Base-by-base conservation (phyloP, 2,329 filamentous ascomycete species). In the Cladosporium sp. region DNA sequence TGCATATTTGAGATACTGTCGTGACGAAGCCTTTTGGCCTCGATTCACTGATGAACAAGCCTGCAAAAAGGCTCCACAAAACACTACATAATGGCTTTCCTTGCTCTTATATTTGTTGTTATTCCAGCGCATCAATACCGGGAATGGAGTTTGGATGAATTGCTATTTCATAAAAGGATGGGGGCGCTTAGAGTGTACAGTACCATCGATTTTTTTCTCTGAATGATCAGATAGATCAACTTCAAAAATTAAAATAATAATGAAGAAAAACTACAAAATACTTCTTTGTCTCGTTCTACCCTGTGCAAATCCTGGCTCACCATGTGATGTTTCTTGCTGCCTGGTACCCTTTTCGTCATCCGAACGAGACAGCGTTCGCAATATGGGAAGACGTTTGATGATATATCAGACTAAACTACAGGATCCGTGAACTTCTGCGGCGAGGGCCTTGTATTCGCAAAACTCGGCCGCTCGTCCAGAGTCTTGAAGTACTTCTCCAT, bases 401-500 rank as follows among this genome's bases (percentile, higher is more conserved):
- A 18, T 44, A n/a, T 7, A 44, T 7, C 26, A 32, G 18, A 26
- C 34, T 64, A 79, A 1, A 79, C 77, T 64, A 80, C 71, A 62
- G 71, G 69, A 70, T 80, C 78, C 38, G 69, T 74, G 49, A 78
- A 76, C 14, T 69, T 74, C 68, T 79, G 77, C 26, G 74, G 70
- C 28, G 61, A 68, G 1, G 78, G 78, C 36, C 69, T 68, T 4
- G 75, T 79, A 6, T 69, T 68, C 21, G 70, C 71, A 61, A 79
- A 79, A 59, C 80, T 80, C 69, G 82, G 78, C 0, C 81, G 76
- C 28, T 79, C 78, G 67, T 83, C 77, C 60, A 79, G 62, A 72
- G 74, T 78, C 74, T 70, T 80, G 80, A 78, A 83, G 80, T 68
- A 83, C 78, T 69, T 81, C 79, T 66, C 81, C 70, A 79, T 61